Percentiles rank a stretch among this genome's conserved stretches.
Conservation (phyloP, 495 filamentous ascomycete genomes). For the Hyphodiscus hymeniophilus region DNA sequence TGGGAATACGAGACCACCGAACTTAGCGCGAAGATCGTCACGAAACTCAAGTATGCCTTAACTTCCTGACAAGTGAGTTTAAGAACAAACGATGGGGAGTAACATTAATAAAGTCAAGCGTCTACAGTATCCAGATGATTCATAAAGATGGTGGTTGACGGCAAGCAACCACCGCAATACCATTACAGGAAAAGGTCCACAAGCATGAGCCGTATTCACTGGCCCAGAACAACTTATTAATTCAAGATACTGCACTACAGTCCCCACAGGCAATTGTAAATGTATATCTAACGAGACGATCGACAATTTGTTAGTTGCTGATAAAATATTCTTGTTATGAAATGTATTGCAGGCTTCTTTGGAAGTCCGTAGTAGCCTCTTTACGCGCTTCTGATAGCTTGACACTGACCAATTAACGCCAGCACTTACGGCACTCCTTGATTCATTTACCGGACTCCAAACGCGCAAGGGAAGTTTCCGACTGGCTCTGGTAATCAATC, state of each 20-base stretch:
- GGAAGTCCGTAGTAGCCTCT: constrained; percentile 3
- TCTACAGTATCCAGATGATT: no score
- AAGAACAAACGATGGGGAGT: no score
- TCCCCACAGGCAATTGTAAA: neutral
- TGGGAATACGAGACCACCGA: no score
- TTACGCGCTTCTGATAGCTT: constrained; percentile 16
- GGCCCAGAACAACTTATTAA: no score
- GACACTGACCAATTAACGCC: constrained; percentile 4
- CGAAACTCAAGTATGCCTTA: no score
- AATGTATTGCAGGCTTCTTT: neutral
- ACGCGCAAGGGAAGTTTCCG: constrained; percentile 4
- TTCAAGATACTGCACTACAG: no score
- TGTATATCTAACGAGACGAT: neutral
- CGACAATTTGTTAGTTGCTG: neutral
- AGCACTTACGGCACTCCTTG: neutral
- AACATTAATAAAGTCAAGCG: no score
- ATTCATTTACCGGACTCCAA: no score
- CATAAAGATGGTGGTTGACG: no score
- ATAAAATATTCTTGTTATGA: constrained; percentile 6
- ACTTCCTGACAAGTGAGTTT: no score
- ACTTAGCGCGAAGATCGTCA: no score
- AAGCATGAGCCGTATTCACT: no score
- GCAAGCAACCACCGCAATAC: neutral
- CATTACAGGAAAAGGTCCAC: neutral
- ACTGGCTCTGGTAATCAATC: constrained; percentile 11